phyloP scores from a whole-genome alignment of 768 basidiomycete species.

The Auriscalpium microsporum region DNA sequence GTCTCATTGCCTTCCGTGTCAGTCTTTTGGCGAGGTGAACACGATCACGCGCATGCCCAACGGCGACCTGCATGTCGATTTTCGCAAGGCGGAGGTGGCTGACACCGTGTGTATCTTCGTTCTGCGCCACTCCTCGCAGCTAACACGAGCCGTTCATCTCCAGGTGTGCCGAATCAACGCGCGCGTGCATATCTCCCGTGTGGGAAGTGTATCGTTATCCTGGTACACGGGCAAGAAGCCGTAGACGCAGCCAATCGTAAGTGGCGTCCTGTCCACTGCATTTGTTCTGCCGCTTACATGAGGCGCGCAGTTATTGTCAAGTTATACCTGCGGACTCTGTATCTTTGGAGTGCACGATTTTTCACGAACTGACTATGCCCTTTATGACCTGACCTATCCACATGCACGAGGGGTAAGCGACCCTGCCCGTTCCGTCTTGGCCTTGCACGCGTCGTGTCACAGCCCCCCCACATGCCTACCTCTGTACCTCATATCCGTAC shows the following conservation, averaged over 20 bases:
- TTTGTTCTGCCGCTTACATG: no score
- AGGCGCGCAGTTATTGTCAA: no score
- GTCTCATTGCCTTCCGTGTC: background rate
- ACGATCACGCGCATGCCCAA: conserved; percentile 68
- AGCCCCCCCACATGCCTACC: background rate
- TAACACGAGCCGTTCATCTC: conserved; percentile 10
- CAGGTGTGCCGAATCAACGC: conserved; percentile 77
- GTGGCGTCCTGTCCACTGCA: background rate
- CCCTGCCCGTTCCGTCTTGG: background rate
- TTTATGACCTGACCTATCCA: no score
- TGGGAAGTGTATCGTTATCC: conserved; percentile 71
- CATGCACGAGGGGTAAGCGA: background rate
- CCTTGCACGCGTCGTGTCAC: background rate
- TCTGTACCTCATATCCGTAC: background rate
- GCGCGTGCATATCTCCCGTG: conserved; percentile 62
- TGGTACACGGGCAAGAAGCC: conserved; percentile 55
- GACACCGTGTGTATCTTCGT: conserved; percentile 50
- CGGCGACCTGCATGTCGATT: conserved; percentile 71
- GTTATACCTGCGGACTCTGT: background rate
- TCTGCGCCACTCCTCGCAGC: background rate
- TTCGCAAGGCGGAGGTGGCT: conserved; percentile 67
- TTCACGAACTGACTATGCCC: conserved; percentile 10
- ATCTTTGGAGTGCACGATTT: conserved; percentile 11
- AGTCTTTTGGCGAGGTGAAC: conserved; percentile 60
- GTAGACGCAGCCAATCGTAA: conserved; percentile 7